phyloP scores from a whole-genome alignment of 2,329 filamentous ascomycete species.

The Paraphoma chrysanthemicola region DNA sequence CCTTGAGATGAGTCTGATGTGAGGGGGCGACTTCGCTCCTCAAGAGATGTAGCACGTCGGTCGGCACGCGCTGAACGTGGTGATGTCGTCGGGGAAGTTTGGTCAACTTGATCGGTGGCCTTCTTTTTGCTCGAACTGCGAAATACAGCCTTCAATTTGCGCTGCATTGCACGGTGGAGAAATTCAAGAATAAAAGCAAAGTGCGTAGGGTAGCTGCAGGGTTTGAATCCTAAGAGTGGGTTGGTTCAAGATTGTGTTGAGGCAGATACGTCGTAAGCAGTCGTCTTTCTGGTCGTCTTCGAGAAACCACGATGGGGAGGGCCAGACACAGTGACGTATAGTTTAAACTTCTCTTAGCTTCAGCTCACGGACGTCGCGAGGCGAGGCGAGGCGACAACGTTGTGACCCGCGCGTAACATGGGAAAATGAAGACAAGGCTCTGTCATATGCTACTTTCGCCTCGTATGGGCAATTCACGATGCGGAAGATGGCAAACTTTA shows the following conservation, averaged over 20 bases:
- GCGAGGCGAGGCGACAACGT: not conserved
- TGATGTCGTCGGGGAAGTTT: constrained; percentile 3
- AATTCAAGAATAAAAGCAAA: not conserved
- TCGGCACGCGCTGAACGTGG: constrained; percentile 7
- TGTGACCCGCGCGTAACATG: not conserved
- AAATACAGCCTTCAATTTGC: constrained; percentile 24
- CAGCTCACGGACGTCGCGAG: not conserved
- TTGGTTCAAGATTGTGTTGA: not conserved
- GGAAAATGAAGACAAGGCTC: not conserved
- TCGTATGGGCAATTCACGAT: not conserved
- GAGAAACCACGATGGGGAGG: constrained; percentile 3
- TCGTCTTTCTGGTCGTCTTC: not conserved
- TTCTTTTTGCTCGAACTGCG: constrained; percentile 15
- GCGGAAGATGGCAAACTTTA: not conserved
- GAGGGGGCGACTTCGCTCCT: not conserved
- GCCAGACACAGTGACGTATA: constrained; percentile 15
- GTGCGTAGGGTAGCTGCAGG: not conserved
- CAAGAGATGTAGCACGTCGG: constrained; percentile 4
- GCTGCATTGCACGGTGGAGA: constrained; percentile 14
- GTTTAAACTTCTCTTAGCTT: not conserved
- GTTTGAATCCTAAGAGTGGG: not conserved
- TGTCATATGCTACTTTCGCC: not conserved
- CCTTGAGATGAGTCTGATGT: not conserved
- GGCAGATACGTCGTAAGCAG: not conserved
- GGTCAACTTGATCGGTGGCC: constrained; percentile 10